Evolutionary conservation across 257 asterid species (phyloP), one percentile per base, ranked within the genome.

Genomic region (Henckelia pumila): DNA sequence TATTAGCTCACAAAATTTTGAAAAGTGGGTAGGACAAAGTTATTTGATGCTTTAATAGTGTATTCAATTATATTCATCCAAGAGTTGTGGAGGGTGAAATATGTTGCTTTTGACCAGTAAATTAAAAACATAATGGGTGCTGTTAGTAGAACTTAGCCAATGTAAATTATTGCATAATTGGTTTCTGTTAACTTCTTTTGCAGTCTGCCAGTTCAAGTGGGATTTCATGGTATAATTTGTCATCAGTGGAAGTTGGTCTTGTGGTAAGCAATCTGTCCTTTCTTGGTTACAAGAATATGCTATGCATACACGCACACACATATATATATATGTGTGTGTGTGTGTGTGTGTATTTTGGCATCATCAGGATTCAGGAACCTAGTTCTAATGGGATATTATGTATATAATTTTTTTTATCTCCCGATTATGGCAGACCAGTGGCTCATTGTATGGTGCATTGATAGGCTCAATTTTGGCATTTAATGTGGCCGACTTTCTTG

Each of bases 361-460:
- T 33, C n/a, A 8, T 63, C 71, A 71, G 66, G 68, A 75, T 61
- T 61, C 21, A 47, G 55, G 70, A 35, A 29, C 59, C 50, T 63
- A 20, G 49, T 52, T 68, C 25, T 64, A 49, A 40, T 4, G 17
- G n/a, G 50, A 40, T 59, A 33, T 33, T 10, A 25, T 64, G 33
- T 40, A 23, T 33, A n/a, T 71, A 19, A 5, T 55, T 28, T 58
- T 66, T 64, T 66, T 64, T 71, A 37, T 59, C 56, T 76, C 69
- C 62, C 77, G 61, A 63, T 69, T 75, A 50, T 78, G 75, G 75
- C 92, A 94, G 97, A 91, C 97, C 67, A 94, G 99, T 73, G 99
- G 99, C 69, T 91, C 97, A 32, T 71, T 94, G 44, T 94, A 94
- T 71, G 99, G 99, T 77, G 99, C 99, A 64, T 76, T 94, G 84